These are phyloP conservation scores for Amanita rubescens DNA, from an alignment of 768 basidiomycete species.

Conservation along the genomic window DNA sequence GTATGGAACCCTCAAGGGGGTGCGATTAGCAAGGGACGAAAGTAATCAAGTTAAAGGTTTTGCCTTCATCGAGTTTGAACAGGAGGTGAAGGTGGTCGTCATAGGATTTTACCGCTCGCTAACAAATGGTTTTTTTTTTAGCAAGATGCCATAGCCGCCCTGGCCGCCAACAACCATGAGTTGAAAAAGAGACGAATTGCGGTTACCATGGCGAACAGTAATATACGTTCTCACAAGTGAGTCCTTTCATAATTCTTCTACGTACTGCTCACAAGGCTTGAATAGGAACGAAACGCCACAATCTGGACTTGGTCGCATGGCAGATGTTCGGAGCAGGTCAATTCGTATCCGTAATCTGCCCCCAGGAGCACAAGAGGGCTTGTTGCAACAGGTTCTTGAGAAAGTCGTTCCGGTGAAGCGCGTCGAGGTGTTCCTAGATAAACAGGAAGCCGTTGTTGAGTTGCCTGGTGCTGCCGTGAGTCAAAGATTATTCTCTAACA, in stretches of 20 bases:
- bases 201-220: conserved; percentile 79
- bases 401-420: conserved; percentile 64
- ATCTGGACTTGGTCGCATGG: conserved; percentile 46
- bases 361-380: conserved; percentile 74
- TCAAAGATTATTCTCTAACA: conserved; percentile 3
- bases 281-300: conserved; percentile 38
- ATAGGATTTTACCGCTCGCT: neutral
- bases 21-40: conserved; percentile 71
- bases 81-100: conserved; percentile 48
- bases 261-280: neutral
- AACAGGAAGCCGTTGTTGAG: conserved; percentile 56
- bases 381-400: conserved; percentile 85
- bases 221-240: conserved; percentile 49
- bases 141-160: conserved; percentile 63
- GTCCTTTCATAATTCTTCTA: conserved; percentile 10
- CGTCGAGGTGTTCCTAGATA: conserved; percentile 63
- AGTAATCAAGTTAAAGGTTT: conserved; percentile 73
- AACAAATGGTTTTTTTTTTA: conserved; percentile 24
- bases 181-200: conserved; percentile 86
- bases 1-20: conserved; percentile 79
- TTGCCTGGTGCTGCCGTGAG: conserved; percentile 60
- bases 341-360: conserved; percentile 75
- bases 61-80: conserved; percentile 88
- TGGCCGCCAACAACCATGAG: conserved; percentile 80
- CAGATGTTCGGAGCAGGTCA: conserved; percentile 60